phyloP scores from a whole-genome alignment of 257 asterid species.

The Capsicum pubescens region DNA sequence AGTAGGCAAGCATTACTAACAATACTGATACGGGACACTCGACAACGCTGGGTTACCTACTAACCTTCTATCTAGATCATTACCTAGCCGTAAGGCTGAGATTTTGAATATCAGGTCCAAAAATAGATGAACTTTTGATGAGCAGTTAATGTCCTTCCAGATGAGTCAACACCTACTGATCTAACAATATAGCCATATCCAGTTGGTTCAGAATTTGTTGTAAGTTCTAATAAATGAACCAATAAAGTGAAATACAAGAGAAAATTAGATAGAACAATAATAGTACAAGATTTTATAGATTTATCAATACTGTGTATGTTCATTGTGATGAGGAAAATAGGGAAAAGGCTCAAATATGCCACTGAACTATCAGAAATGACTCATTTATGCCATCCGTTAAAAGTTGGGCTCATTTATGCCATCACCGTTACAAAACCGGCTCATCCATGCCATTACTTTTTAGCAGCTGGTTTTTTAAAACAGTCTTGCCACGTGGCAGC shows the following conservation, averaged over 20 bases:
- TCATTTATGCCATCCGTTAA: no score
- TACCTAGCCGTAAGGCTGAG: conserved; percentile 35
- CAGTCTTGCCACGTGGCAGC: no score
- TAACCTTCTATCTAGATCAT: no score
- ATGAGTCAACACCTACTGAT: conserved; percentile 29
- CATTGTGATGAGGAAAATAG: neutral
- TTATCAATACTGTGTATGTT: neutral
- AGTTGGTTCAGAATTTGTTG: conserved; percentile 20
- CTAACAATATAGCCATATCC: conserved; percentile 38
- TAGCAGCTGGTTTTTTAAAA: no score
- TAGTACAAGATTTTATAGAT: neutral
- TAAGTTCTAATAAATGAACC: neutral
- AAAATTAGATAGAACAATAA: neutral
- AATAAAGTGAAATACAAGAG: neutral
- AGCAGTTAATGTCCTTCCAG: conserved; percentile 32
- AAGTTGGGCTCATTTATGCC: no score
- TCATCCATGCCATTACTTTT: no score
- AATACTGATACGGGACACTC: no score
- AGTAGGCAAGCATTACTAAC: no score
- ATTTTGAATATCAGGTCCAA: conserved; percentile 35
- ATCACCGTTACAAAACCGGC: no score
- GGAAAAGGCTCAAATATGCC: no score
- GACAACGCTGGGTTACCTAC: no score
- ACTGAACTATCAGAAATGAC: no score
- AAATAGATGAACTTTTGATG: conserved; percentile 32